These are phyloP conservation scores for Geotrichum histeridarum DNA, from an alignment of 1,139 yeast species.

Conservation along the genomic window DNA sequence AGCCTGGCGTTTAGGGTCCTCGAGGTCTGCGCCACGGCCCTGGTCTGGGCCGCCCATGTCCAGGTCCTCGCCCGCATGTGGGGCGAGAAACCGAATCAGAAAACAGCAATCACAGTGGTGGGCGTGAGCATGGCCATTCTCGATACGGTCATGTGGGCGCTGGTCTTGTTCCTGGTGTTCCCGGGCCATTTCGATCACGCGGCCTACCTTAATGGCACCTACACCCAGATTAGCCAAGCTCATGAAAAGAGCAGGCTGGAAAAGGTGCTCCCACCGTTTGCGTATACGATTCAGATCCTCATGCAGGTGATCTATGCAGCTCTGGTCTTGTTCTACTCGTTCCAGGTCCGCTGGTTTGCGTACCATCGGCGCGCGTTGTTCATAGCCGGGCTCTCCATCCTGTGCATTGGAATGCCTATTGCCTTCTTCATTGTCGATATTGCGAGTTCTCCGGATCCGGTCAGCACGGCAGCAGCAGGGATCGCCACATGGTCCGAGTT, in stretches of 20 bases:
- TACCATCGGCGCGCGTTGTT: constrained; percentile 48
- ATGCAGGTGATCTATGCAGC: constrained; percentile 68
- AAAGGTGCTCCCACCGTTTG: constrained; percentile 62
- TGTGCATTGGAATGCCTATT: constrained; percentile 60
- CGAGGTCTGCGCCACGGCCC: constrained; percentile 57
- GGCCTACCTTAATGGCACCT: no score
- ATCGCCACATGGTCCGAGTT: constrained; percentile 71
- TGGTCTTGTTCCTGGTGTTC: constrained; percentile 27
- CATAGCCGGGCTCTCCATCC: constrained; percentile 53
- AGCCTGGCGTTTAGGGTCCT: constrained; percentile 51
- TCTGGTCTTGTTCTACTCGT: constrained; percentile 56
- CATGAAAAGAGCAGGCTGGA: not conserved
- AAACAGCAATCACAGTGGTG: constrained; percentile 53
- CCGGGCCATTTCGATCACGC: not conserved
- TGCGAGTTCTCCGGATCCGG: constrained; percentile 31
- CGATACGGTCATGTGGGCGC: constrained; percentile 23
- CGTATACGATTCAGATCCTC: constrained; percentile 68
- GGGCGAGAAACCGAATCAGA: constrained; percentile 60
- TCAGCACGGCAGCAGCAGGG: constrained; percentile 46
- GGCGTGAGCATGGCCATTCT: constrained; percentile 56
- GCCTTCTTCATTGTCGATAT: constrained; percentile 76
- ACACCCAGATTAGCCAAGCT: not conserved
- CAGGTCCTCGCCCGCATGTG: constrained; percentile 66
- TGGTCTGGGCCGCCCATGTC: constrained; percentile 70
- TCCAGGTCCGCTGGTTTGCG: constrained; percentile 54